Conservation (phyloP, 139 green algal genomes). For the Deuterostichococcus epilithicus region DNA sequence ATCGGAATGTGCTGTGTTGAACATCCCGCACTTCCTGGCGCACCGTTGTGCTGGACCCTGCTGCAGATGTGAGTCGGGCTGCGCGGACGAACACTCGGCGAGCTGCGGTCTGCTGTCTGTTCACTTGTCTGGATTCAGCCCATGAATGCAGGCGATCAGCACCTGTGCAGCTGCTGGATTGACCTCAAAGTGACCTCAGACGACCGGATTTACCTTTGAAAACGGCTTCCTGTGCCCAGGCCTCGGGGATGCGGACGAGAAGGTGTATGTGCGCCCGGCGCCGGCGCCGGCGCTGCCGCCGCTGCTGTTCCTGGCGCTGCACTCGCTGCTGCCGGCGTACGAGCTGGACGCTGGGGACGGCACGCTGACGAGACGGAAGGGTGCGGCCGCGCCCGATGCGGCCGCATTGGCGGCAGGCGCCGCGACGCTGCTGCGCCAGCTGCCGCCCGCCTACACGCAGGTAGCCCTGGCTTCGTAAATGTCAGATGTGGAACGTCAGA, state of each 20-base stretch:
- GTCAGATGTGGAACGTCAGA: too few relatives aligned
- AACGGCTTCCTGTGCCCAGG: not conserved
- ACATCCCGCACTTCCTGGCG: too few relatives aligned
- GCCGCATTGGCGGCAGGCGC: not conserved
- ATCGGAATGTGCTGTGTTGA: too few relatives aligned
- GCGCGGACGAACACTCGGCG: not conserved
- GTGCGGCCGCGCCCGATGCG: not conserved
- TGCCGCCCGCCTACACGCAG: not conserved
- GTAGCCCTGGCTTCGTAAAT: too few relatives aligned
- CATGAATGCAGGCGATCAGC: not conserved
- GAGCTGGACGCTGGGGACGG: not conserved
- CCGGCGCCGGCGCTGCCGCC: not conserved
- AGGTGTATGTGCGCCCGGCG: not conserved
- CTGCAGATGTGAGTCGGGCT: too few relatives aligned
- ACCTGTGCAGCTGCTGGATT: not conserved
- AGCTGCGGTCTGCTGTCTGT: not conserved
- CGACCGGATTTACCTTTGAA: not conserved
- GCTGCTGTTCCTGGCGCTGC: slow-evolving; percentile 7
- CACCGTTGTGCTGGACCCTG: too few relatives aligned
- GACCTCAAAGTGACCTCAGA: too few relatives aligned
- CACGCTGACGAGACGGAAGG: not conserved
- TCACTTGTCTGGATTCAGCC: not conserved
- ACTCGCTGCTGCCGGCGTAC: not conserved
- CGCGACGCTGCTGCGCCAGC: slow-evolving; percentile 11
- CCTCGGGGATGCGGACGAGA: not conserved